A percentile compares a stretch with the other conserved stretches of the same genome.
Conservation (phyloP, 1,139 yeast species). For the Suhomyces terraborum region DNA sequence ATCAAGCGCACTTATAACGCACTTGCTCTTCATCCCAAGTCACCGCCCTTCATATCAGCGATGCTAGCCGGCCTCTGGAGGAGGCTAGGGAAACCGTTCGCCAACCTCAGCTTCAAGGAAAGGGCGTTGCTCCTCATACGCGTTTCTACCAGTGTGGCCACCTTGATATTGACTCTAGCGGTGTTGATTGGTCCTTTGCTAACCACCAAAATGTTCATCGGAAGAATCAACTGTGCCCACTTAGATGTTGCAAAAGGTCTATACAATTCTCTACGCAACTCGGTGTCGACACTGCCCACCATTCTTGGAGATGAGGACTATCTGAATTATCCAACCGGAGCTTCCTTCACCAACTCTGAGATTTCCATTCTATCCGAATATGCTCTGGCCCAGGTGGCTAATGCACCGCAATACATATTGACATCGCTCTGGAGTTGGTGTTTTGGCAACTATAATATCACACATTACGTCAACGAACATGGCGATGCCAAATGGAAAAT, state of each 20-base stretch:
- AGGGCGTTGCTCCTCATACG: slow-evolving; percentile 34
- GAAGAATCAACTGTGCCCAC: slow-evolving; percentile 51
- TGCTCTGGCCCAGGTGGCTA: slow-evolving; percentile 48
- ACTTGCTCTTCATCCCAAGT: neutral
- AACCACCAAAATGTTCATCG: slow-evolving; percentile 31
- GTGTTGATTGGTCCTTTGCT: slow-evolving; percentile 35
- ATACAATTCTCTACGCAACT: slow-evolving; percentile 45
- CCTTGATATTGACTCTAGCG: slow-evolving; percentile 27
- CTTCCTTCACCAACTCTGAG: slow-evolving; percentile 53
- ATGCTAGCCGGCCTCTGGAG: slow-evolving; percentile 6
- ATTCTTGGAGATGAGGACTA: slow-evolving; percentile 17
- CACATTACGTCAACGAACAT: slow-evolving; percentile 17
- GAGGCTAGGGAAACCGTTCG: slow-evolving; percentile 19
- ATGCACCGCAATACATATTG: slow-evolving; percentile 52
- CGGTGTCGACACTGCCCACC: slow-evolving; percentile 31
- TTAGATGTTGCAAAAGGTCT: slow-evolving; percentile 54
- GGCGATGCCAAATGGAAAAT: slow-evolving; percentile 18
- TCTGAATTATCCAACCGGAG: slow-evolving; percentile 32
- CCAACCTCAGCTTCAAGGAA: slow-evolving; percentile 34
- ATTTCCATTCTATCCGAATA: slow-evolving; percentile 48
- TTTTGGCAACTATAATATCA: slow-evolving; percentile 41
- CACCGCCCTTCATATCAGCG: neutral
- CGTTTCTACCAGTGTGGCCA: slow-evolving; percentile 24
- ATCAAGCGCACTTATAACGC: no score
- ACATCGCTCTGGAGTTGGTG: slow-evolving; percentile 52